Percentiles rank a stretch among this genome's conserved stretches.
These are phyloP conservation scores for Coniochaeta prunicola DNA, from an alignment of 2,329 filamentous ascomycete genomes.

Conservation along the genomic window DNA sequence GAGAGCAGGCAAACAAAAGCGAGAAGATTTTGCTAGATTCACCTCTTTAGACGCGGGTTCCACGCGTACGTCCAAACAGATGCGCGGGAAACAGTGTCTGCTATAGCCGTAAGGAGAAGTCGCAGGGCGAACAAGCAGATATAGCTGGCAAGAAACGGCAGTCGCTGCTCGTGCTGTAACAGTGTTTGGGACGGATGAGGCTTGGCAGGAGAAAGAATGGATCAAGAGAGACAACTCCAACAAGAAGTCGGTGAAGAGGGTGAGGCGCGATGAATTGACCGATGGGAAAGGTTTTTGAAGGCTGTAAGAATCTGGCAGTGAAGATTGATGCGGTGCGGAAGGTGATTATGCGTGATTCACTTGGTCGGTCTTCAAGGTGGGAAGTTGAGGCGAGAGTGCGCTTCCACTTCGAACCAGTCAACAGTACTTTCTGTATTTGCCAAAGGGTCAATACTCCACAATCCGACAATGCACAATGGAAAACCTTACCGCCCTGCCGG, in stretches of 20 bases:
- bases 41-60: not conserved
- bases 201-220: not conserved
- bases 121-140: not conserved
- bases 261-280: not conserved
- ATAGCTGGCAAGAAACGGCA: not conserved
- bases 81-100: not conserved
- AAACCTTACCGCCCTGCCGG: not conserved
- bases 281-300: not conserved
- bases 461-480: not conserved
- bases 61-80: not conserved
- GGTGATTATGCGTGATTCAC: not conserved
- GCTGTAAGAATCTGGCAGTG: not conserved
- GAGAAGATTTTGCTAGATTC: conserved; percentile 3
- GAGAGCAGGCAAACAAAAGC: conserved; percentile 9
- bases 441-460: not conserved
- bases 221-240: not conserved
- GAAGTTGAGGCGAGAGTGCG: no score
- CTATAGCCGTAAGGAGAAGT: not conserved
- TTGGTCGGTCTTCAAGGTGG: no score
- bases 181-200: not conserved
- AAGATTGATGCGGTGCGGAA: not conserved
- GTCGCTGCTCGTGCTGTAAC: not conserved
- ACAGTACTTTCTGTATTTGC: not conserved
- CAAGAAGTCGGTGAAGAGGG: not conserved
- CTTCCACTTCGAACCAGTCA: not conserved